Evolutionary conservation across 805 yeast genomes (phyloP), one percentile per base, ranked within the genome.

Genomic region (Yarrowia hollandica): DNA sequence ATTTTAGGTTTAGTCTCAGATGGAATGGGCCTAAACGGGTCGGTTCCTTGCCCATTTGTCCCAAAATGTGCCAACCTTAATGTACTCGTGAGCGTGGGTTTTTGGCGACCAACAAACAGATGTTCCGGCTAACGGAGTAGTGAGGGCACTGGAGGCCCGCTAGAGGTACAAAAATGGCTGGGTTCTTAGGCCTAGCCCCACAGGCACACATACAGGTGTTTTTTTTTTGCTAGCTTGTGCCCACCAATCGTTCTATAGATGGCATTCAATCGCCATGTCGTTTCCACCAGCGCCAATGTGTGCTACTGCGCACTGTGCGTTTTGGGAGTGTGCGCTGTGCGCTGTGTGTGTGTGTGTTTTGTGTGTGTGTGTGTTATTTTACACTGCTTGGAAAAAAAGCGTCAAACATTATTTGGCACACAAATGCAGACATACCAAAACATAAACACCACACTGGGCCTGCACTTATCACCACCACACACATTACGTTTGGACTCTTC

Each of bases 361-460:
- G n/a, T n/a, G n/a, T n/a, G n/a, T n/a, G 10, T 31, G 37, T 41
- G 48, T 41, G 33, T 26, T 41, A 26, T 41, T 41, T 41, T 26
- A 26, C 48, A 41, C 48, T 41, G 48, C 48, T 41, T 41, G 48
- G 30, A 41, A 41, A 12, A 25, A 25, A 42, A 42, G 50, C 50
- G 18, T 42, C 50, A 42, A 44, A 48, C 55, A 48, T 48, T 48
- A 48, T 48, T 52, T 35, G n/a, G 56, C 56, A 22, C 42, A 52
- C 58, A 52, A 52, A 52, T 35, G 44, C 58, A 52, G 58, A 52
- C 58, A 52, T 52, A 52, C 31, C 58, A 52, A 52, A 52, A 52
- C 58, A 52, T 52, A 52, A 52, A 52, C 58, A 48, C 55, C 55
- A 48, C 55, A 5, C 55, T 9, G 16, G 35, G 22, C 55, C 39